Base-by-base conservation (phyloP, 768 basidiomycete species). In the Amanita pallidorosea region DNA sequence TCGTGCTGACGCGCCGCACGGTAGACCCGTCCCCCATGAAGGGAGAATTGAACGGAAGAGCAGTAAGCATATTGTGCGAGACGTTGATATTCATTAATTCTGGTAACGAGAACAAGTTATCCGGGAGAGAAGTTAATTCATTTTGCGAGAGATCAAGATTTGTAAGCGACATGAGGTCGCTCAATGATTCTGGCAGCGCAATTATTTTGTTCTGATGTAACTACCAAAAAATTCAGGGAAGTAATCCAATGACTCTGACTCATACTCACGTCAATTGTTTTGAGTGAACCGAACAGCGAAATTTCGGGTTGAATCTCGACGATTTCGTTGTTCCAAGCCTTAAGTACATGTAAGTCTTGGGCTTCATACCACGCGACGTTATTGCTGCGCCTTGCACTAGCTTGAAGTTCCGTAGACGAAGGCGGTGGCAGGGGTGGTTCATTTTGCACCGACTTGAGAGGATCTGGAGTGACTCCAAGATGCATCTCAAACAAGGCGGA, bases 261-360 rank as follows among this genome's bases (percentile, higher is more conserved):
- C 7, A 13, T 13, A 69, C 88, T 51, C 66, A 88, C 88, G 63
- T 92, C 89, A 36, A 92, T 57, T 1, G 71, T 76, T 65, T 89
- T 90, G 47, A 92, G 69, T 3, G 85, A 87, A 2, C 88, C 88
- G 60, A 92, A 92, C 41, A 90, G 71, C 0, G 85, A 84, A 12
- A 92, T 83, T 61, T 92, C 89, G 20, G 80, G 81, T 56, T 90
- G 88, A 25, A 92, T 73, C 59, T 87, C 85, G 15, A 75, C 55
- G 37, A 92, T 89, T 17, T 84, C 81, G 58, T 92, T 91, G 58
- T 81, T 84, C 77, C 83, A 84, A 13, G 80, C 81, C 60, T 88
- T 90, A 38, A 92, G 66, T 4, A 85, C 68, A 34, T 77, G 75
- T 18, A 92, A 66, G 64, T 92, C 88, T 60, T 85, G 83, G 1